Percentiles rank a stretch among this genome's conserved stretches.
Conservation (phyloP, 306 rosid species). For the Spatholobus suberectus region DNA sequence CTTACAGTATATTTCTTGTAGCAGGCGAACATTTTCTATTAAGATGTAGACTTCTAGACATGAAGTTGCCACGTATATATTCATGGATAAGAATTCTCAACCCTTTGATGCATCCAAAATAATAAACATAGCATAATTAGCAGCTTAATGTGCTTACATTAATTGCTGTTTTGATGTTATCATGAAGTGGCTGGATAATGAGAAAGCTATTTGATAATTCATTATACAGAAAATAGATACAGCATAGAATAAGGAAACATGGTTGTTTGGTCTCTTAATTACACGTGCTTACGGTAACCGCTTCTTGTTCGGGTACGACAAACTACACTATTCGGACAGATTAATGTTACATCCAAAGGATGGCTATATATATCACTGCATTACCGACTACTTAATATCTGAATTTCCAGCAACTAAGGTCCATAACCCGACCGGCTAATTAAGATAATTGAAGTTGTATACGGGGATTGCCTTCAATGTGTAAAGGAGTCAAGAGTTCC, state of each 20-base stretch:
- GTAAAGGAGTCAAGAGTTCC: not conserved
- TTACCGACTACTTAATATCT: not conserved
- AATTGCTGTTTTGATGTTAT: not conserved
- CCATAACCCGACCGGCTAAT: not conserved
- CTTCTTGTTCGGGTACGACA: not conserved
- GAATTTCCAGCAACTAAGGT: not conserved
- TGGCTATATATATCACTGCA: not conserved
- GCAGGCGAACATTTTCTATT: not conserved
- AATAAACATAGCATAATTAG: too few species aligned
- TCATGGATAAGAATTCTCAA: too few species aligned
- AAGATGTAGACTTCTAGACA: not conserved
- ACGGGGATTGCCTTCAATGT: not conserved
- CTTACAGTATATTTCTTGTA: too few species aligned
- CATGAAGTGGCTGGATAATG: not conserved
- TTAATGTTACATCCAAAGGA: conserved; percentile 4
- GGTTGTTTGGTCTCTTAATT: not conserved
- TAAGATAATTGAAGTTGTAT: not conserved
- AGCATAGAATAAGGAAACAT: not conserved
- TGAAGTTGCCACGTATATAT: not conserved
- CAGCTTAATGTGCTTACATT: too few species aligned
- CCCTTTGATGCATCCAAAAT: too few species aligned
- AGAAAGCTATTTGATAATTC: not conserved
- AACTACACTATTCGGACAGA: not conserved
- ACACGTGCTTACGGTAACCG: not conserved
- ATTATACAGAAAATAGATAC: not conserved